Evolutionary conservation across 495 filamentous ascomycete species (phyloP).

Genomic region (Neurospora sp.): DNA sequence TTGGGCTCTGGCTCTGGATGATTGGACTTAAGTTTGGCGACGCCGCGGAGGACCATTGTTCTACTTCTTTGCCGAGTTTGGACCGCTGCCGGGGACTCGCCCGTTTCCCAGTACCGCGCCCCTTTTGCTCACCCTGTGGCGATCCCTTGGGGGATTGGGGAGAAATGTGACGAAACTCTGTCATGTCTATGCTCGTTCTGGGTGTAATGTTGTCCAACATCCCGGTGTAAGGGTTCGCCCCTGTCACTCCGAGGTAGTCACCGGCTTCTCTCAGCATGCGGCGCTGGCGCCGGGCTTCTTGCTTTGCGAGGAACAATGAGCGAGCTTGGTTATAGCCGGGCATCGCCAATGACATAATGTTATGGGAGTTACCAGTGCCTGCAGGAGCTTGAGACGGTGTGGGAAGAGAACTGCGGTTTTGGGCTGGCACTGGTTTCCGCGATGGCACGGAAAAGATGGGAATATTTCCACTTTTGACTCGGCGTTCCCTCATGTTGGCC

Average conservation of each 20-base stretch:
- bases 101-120: conserved; percentile 23
- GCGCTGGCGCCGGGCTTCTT: conserved; percentile 27
- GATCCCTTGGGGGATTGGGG: not conserved
- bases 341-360: not conserved
- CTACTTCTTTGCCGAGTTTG: conserved; percentile 30
- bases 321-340: conserved; percentile 5
- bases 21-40: conserved; percentile 38
- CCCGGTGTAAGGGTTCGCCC: conserved; percentile 44
- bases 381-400: not conserved
- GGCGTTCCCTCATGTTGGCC: not conserved
- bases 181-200: conserved; percentile 24
- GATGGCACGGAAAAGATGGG: not conserved
- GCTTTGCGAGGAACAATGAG: conserved; percentile 24
- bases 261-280: conserved; percentile 32
- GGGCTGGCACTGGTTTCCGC: not conserved
- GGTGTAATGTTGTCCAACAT: conserved; percentile 35
- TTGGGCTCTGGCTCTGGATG: conserved; percentile 26
- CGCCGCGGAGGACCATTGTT: conserved; percentile 39
- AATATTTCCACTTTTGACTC: not conserved
- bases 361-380: not conserved
- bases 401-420: not conserved
- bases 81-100: conserved; percentile 20
- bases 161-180: not conserved
- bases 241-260: conserved; percentile 44
- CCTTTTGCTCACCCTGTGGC: conserved; percentile 16